These are phyloP conservation scores for Russula sp. DNA, from an alignment of 768 basidiomycete species.

Conservation along the genomic window DNA sequence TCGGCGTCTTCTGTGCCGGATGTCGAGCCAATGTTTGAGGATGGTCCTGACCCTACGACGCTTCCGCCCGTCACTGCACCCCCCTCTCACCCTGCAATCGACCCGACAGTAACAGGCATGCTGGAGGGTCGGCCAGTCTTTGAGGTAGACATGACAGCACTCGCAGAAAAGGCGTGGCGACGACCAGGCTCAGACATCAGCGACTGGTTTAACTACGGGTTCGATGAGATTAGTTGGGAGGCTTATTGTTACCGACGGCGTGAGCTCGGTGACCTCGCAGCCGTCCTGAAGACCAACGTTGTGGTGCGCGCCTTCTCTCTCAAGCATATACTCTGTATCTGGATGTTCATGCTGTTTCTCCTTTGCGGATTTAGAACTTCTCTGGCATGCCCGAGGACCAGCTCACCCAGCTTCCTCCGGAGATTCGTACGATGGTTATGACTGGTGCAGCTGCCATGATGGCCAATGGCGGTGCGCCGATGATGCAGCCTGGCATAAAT, in stretches of 20 bases:
- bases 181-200: conserved; percentile 86
- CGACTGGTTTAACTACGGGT: conserved; percentile 99
- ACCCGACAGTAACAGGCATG: conserved; percentile 56
- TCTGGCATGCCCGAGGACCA: conserved; percentile 79
- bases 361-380: conserved; percentile 48
- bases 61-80: conserved; percentile 66
- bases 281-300: conserved; percentile 75
- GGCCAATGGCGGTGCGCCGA: conserved; percentile 47
- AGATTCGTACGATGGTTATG: conserved; percentile 83
- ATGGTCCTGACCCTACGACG: conserved; percentile 53
- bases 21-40: conserved; percentile 28
- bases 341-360: not conserved
- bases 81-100: conserved; percentile 72
- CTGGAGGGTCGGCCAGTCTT: conserved; percentile 74
- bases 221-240: conserved; percentile 95
- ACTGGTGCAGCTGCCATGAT: conserved; percentile 74
- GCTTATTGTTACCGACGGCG: conserved; percentile 81
- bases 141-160: conserved; percentile 70
- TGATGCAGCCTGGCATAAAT: conserved; percentile 32
- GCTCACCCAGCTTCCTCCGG: conserved; percentile 66
- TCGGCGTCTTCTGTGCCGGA: not conserved
- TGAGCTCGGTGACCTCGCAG: conserved; percentile 72
- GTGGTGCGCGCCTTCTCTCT: conserved; percentile 43
- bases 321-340: not conserved
- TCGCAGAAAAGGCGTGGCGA: conserved; percentile 86